These are phyloP conservation scores for Dendryphion nanum DNA, from an alignment of 2,329 filamentous ascomycete species.

Conservation along the genomic window DNA sequence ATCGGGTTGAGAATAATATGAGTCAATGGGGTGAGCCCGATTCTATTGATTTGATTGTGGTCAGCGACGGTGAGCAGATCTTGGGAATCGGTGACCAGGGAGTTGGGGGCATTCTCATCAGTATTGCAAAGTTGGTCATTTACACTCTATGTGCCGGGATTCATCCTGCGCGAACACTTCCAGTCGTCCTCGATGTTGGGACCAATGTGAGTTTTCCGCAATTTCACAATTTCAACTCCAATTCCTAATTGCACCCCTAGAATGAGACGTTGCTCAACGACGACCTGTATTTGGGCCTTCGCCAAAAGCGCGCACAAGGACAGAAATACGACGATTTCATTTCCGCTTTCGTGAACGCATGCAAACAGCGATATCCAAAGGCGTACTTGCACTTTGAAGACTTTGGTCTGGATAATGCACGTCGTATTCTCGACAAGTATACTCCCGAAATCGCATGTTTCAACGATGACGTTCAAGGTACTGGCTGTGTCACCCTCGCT, in stretches of 20 bases:
- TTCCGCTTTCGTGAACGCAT: constrained; percentile 68
- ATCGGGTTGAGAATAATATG: constrained; percentile 65
- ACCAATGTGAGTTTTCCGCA: constrained; percentile 64
- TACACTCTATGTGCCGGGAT: constrained; percentile 86
- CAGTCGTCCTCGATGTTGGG: constrained; percentile 81
- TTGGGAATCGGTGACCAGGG: constrained; percentile 89
- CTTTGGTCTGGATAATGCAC: constrained; percentile 75
- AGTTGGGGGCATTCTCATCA: constrained; percentile 80
- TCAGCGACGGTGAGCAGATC: constrained; percentile 73
- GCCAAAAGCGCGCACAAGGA: constrained; percentile 64
- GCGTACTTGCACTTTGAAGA: constrained; percentile 91
- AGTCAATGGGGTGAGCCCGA: constrained; percentile 67
- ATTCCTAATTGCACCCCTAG: constrained; percentile 28
- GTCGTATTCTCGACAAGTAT: constrained; percentile 74
- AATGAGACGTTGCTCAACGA: constrained; percentile 74
- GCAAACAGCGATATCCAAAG: constrained; percentile 68
- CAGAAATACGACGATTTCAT: constrained; percentile 75
- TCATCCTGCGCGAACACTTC: constrained; percentile 73
- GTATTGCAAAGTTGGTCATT: constrained; percentile 76
- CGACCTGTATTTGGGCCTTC: constrained; percentile 75
- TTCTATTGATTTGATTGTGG: constrained; percentile 85
- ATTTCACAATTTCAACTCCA: too few relatives aligned
- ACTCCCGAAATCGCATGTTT: constrained; percentile 75
- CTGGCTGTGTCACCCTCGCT: constrained; percentile 81
- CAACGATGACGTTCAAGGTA: constrained; percentile 89